phyloP scores from a whole-genome alignment of 805 yeast species.

The Kodamaea kakaduensis region DNA sequence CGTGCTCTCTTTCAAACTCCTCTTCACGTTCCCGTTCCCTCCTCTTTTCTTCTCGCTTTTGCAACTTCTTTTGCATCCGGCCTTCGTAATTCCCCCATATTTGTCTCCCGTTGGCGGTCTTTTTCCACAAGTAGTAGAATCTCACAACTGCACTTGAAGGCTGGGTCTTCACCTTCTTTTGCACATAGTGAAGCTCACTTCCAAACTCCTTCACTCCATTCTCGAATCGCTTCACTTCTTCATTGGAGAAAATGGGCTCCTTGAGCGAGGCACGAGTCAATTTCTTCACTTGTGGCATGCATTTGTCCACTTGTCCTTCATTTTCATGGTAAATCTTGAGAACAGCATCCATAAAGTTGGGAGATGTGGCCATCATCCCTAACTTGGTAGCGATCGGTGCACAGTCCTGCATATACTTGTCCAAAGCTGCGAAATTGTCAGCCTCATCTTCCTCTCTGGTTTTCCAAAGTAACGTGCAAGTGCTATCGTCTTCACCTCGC shows the following conservation, averaged over 20 bases:
- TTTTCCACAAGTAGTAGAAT: slow-evolving; percentile 89
- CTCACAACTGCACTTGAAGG: slow-evolving; percentile 76
- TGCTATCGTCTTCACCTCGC: slow-evolving; percentile 69
- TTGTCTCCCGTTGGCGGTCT: slow-evolving; percentile 65
- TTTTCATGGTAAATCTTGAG: slow-evolving; percentile 50
- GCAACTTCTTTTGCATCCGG: slow-evolving; percentile 55
- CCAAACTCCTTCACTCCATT: slow-evolving; percentile 70
- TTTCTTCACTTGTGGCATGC: slow-evolving; percentile 42
- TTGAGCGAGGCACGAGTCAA: slow-evolving; percentile 56
- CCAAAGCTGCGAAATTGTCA: slow-evolving; percentile 36
- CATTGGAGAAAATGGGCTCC: slow-evolving; percentile 71
- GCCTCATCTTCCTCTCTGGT: slow-evolving; percentile 30
- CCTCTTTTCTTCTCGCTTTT: slow-evolving; percentile 16
- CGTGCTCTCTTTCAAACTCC: background rate
- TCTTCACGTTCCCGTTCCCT: slow-evolving; percentile 2
- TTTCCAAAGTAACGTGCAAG: slow-evolving; percentile 66
- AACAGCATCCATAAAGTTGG: slow-evolving; percentile 79
- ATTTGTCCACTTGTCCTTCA: slow-evolving; percentile 47
- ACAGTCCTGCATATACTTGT: slow-evolving; percentile 53
- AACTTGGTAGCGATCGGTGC: slow-evolving; percentile 53
- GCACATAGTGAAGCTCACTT: slow-evolving; percentile 73
- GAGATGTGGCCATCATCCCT: slow-evolving; percentile 56
- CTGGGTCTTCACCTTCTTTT: slow-evolving; percentile 67
- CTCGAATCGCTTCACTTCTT: slow-evolving; percentile 68
- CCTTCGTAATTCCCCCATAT: slow-evolving; percentile 86